Evolutionary conservation across 2,329 filamentous ascomycete species (phyloP), one percentile per base, ranked within the genome.

Genomic region (Colletotrichum sp.): DNA sequence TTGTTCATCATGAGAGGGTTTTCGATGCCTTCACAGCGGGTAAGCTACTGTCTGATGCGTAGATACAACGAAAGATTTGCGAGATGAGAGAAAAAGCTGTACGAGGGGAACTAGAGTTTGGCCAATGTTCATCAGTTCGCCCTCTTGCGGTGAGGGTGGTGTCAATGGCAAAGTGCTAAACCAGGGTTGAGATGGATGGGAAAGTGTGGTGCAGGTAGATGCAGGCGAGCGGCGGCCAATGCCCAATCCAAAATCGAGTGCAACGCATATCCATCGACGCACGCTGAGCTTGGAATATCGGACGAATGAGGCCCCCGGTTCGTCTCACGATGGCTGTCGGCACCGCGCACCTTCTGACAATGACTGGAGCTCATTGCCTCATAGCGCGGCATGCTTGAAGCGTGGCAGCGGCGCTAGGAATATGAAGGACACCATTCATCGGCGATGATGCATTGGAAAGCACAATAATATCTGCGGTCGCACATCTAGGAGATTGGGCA

Each of bases 291-390:
- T 73, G 59, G 64, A 69, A 65, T 59, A 74, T 74, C 64, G 65
- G 73, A 69, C 74, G 74, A 76, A 76, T 76, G 64, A 66, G 52
- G 16, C 73, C 49, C 74, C 74, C 26, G 49, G 70, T 74, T 66
- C 70, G 59, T 72, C 64, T 73, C 70, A 64, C 73, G 32, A 72
- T 62, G 73, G 55, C 52, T 18, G 57, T 26, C 44, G 65, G 68
- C 74, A 76, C 67, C 64, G 71, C 34, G 59, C 44, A 74, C 65
- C 70, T 71, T 76, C 34, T 69, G 39, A 65, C 59, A 65, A 76
- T 74, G 52, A 76, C 60, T 74, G 74, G 70, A 76, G 63, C 65
- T 69, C 70, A 69, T 76, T 69, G 73, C 73, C 73, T 76, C 73
- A 65, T 73, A 64, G 70, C 57, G 70, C 64, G 15, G 57, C 44